Evolutionary conservation across 805 yeast genomes (phyloP), one percentile per base, ranked within the genome.

Genomic region (Lachancea sp.): DNA sequence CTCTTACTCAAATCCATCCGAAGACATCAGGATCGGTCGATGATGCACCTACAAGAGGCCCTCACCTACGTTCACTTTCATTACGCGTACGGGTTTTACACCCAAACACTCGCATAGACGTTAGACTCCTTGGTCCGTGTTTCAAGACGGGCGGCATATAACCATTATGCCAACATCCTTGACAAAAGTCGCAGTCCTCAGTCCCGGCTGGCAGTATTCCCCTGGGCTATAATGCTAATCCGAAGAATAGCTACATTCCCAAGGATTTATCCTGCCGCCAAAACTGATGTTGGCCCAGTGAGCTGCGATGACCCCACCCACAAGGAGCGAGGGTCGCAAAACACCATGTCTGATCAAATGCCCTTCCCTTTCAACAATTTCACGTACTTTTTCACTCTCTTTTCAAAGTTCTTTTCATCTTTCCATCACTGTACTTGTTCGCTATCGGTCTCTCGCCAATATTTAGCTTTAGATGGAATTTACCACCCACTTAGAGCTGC

Each of bases 391-490:
- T 67, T 65, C 69, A 66, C 70, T 66, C 70, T 63, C 70, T 66
- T 65, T 65, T 65, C 69, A 66, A 63, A 63, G 69, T 66, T 57
- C 70, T 65, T 67, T 66, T 66, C 70, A 67, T 66, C 71, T 67
- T 66, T 67, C 70, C 70, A 59, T 67, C 70, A 67, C 70, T 63
- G 69, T 67, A 66, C 71, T 66, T 67, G 71, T 66, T 66, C 69
- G 69, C 69, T 67, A 67, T 66, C 71, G 70, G 71, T 66, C 70
- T 66, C 71, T 66, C 69, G 69, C 72, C 70, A 64, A 66, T 66
- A 67, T 66, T 67, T 63, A 67, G 71, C 70, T 62, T 67, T 65
- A 65, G 68, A 63, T 65, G 70, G 70, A 64, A 60, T 63, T 53
- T 53, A 53, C 56, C 56, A 53, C 56, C 56, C 56, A 53, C 56